A percentile compares a stretch with the other conserved stretches of the same genome.
Conservation (phyloP, 805 yeast genomes). For the Candida methanosorbosa region DNA sequence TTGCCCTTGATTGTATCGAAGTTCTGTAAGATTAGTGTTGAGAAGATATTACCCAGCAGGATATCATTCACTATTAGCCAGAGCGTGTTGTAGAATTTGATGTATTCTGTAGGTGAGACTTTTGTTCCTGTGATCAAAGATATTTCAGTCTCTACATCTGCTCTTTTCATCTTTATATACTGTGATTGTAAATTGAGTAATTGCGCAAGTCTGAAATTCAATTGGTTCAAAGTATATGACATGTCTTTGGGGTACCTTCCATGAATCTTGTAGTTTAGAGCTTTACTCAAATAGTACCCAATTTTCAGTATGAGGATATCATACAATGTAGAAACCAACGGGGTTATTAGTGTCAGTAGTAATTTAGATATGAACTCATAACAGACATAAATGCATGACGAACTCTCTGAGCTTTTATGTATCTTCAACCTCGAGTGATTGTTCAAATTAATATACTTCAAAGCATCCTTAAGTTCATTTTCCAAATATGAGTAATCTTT, state of each 20-base stretch:
- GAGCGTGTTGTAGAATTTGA: conserved; percentile 72
- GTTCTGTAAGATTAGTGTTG: conserved; percentile 24
- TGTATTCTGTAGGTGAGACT: conserved; percentile 45
- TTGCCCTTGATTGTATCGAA: neutral
- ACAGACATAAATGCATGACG: neutral
- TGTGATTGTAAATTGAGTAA: conserved; percentile 74
- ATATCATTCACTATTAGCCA: conserved; percentile 86
- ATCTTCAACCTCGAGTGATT: conserved; percentile 17
- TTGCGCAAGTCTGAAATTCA: conserved; percentile 72
- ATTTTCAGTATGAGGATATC: neutral
- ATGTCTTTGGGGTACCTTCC: conserved; percentile 1
- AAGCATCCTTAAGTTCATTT: conserved; percentile 15
- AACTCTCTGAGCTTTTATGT: neutral
- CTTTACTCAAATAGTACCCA: too few species aligned
- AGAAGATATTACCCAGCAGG: conserved; percentile 58
- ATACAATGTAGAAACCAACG: neutral
- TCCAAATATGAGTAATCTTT: too few species aligned
- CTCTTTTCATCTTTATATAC: conserved; percentile 41
- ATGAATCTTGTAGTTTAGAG: neutral
- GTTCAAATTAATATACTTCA: conserved; percentile 22
- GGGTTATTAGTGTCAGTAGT: neutral
- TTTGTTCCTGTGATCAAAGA: conserved; percentile 29
- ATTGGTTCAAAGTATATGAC: conserved; percentile 59
- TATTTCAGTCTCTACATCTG: conserved; percentile 31
- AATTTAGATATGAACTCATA: neutral